Evolutionary conservation across 1,139 yeast genomes (phyloP), one percentile per base, ranked within the genome.

Genomic region (Lodderomyces jiufengensis): DNA sequence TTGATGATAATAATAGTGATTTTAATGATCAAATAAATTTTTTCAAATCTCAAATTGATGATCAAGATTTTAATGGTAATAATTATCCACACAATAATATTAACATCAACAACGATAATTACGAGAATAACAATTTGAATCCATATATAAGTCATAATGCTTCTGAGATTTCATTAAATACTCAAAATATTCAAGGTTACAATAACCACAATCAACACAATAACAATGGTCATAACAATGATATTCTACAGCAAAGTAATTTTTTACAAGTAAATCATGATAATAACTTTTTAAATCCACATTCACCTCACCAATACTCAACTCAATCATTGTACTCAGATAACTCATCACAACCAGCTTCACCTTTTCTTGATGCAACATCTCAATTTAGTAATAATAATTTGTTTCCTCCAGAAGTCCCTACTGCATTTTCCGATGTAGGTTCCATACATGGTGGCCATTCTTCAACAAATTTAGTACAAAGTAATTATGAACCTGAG

Each of bases 291-390:
- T 33, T 50, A 13, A 42, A 41, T 35, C 53, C 54, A 18, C 42
- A 39, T 12, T 52, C 54, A 7, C 57, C 57, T 1, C 49, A 44
- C 11, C 49, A 42, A 32, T 54, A 57, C 3, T 55, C 60, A 2
- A 40, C 50, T 13, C 53, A 66, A 42, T 64, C 71, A 4, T 36
- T 55, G 9, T 60, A 58, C 43, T 45, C 66, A 9, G 75, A 69
- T 7, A 59, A 52, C 22, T 61, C 69, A 3, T 63, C 66, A 42
- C 63, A 63, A 38, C 66, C 70, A 3, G 63, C 60, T 14, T 59
- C 67, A 27, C 73, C 73, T 3, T 70, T 48, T 42, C 51, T 56
- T 27, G 74, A 67, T 40, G 73, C 72, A 1, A 50, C 54, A 13
- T 65, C 71, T 5, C 66, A 62, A 27, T 52, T 57, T 32, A 51